Evolutionary conservation across 139 green algal genomes (phyloP), one percentile per base, ranked within the genome.

Genomic region (Nannochloris sp.): DNA sequence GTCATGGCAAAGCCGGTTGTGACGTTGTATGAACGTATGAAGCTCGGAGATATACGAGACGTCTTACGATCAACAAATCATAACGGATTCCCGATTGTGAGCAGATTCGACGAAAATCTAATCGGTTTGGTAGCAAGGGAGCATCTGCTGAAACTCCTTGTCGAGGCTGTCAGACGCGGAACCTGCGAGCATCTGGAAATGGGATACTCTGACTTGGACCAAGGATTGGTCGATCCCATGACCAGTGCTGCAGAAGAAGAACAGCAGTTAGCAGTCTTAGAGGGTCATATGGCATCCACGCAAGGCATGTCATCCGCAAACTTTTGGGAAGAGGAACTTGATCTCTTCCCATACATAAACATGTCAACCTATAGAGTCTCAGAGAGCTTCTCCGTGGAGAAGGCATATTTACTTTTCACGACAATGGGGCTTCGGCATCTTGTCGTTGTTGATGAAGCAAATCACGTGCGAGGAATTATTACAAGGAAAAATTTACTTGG

Each of bases 401-500:
- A 87, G 34, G 75, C 86, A 3, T 94, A 95, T 73, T 74, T 88
- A 29, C 62, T 95, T 31, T 93, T 95, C 64, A 62, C 69, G 16
- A 90, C 78, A 55, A 86, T 94, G 71, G 87, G 87, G 27, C 64
- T 93, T 68, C 66, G 88, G 1, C 88, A 94, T 71, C 68, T 94
- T 4, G 51, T 81, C 0, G 81, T 94, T 23, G 79, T 90, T 31
- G 85, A 94, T 62, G 76, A 80, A 51, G 62, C 74, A 64, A 88
- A 92, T 70, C 71, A 68, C 34, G 81, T 93, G 16, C 63, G 66
- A 63, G 86, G 85, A 49, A 93, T 93, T 29, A 75, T 93, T 18
- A 89, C 86, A 4, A 71, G 83, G 21, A 88, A 94, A 67, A 86
- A 95, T 69, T 75, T 94, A 66, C 60, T 93, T 64, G 85, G 83